Evolutionary conservation across 768 basidiomycete genomes (phyloP).

Genomic region (Leccinellum rugosiceps): DNA sequence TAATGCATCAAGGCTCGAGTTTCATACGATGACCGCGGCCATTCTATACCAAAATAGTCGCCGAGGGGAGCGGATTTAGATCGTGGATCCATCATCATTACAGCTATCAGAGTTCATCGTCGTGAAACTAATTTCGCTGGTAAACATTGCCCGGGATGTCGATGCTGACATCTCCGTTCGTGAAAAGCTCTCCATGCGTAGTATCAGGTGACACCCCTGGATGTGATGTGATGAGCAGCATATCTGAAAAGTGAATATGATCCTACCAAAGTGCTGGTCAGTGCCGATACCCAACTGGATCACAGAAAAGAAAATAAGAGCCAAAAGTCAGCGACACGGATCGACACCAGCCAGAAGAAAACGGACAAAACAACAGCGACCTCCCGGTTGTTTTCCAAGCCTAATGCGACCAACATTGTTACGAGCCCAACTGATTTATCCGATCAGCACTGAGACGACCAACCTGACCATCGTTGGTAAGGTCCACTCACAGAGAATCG

Average conservation of each 20-base stretch:
- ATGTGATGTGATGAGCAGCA: background rate
- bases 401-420: background rate
- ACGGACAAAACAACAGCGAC: slow-evolving; percentile 13
- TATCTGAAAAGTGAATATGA: background rate
- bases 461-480: background rate
- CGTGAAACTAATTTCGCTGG: slow-evolving; percentile 8
- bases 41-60: background rate
- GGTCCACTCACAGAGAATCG: slow-evolving; percentile 6
- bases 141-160: slow-evolving; percentile 1
- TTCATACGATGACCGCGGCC: background rate
- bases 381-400: background rate
- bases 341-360: background rate
- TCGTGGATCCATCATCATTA: no score
- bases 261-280: slow-evolving; percentile 14
- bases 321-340: slow-evolving; percentile 1
- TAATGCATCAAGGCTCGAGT: background rate
- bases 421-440: background rate
- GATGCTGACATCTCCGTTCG: background rate
- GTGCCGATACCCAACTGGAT: slow-evolving; percentile 14
- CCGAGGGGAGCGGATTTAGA: background rate
- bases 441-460: background rate
- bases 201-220: slow-evolving; percentile 26
- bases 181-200: slow-evolving; percentile 22
- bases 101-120: background rate
- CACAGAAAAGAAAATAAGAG: background rate